Percentiles rank a stretch among this genome's conserved stretches.
Evolutionary conservation across 2,329 filamentous ascomycete species (phyloP).

Genomic region (Epichloe hybrida): DNA sequence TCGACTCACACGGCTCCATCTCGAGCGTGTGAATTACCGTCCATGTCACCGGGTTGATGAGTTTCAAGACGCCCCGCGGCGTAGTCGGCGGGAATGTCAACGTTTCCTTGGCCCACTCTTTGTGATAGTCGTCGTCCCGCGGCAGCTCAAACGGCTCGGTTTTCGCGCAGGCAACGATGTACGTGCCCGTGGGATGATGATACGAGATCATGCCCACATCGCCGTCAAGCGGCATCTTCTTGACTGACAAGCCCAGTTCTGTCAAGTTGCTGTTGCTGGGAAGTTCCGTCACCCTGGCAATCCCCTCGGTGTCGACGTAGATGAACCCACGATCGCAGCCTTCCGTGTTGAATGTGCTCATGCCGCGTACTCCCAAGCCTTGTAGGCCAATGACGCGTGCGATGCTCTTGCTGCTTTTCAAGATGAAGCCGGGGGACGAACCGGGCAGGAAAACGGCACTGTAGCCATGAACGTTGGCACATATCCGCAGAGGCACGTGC

Average conservation of each 20-base stretch:
- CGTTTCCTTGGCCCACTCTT: conserved; percentile 67
- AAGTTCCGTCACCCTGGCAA: conserved; percentile 60
- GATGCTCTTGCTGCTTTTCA: conserved; percentile 66
- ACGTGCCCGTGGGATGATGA: conserved; percentile 60
- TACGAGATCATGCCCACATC: conserved; percentile 65
- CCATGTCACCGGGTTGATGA: conserved; percentile 68
- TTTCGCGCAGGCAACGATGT: conserved; percentile 60
- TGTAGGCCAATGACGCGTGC: conserved; percentile 65
- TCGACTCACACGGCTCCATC: conserved; percentile 60
- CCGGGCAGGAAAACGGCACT: conserved; percentile 75
- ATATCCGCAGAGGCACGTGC: conserved; percentile 40
- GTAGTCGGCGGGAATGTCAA: conserved; percentile 49
- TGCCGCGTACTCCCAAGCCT: conserved; percentile 51
- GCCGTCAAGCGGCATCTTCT: conserved; percentile 54
- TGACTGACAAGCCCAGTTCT: conserved; percentile 63
- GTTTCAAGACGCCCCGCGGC: conserved; percentile 59
- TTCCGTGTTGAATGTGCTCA: conserved; percentile 65
- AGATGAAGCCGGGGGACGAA: conserved; percentile 59
- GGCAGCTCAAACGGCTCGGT: conserved; percentile 66
- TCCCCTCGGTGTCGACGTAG: conserved; percentile 61
- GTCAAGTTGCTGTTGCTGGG: conserved; percentile 52
- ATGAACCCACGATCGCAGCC: conserved; percentile 73
- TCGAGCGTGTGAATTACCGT: conserved; percentile 62
- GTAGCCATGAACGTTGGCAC: conserved; percentile 60
- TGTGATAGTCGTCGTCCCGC: conserved; percentile 72